These are phyloP conservation scores for Dothideomycetes sp. DNA, from an alignment of 2,329 filamentous ascomycete species.

Conservation along the genomic window DNA sequence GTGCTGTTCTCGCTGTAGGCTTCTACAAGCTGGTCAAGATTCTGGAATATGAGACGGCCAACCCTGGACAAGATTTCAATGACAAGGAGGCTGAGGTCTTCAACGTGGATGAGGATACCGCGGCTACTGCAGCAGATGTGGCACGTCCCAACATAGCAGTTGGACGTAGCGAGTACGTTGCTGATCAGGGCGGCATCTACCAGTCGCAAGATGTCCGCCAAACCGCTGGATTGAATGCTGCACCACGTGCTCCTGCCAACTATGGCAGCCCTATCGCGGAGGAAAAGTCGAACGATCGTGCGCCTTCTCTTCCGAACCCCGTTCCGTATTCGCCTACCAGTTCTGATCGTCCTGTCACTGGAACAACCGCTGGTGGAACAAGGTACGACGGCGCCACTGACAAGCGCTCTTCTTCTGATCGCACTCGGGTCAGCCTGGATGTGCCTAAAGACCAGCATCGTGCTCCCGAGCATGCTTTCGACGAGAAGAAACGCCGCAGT, in stretches of 20 bases:
- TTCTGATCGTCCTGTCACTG: neutral
- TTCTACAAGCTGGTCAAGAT: conserved; percentile 42
- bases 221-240: conserved; percentile 23
- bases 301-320: no score
- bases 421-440: conserved; percentile 11
- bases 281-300: no score
- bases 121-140: conserved; percentile 23
- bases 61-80: conserved; percentile 39
- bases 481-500: conserved; percentile 8
- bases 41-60: conserved; percentile 43
- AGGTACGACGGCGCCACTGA: conserved; percentile 9
- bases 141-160: conserved; percentile 21
- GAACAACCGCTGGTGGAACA: neutral
- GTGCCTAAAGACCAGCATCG: conserved; percentile 10
- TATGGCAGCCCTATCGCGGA: conserved; percentile 10
- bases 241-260: conserved; percentile 13
- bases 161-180: conserved; percentile 17
- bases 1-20: conserved; percentile 36
- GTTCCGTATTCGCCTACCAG: conserved; percentile 2
- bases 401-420: conserved; percentile 11
- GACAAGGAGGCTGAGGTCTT: conserved; percentile 32
- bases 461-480: conserved; percentile 9
- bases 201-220: conserved; percentile 16
- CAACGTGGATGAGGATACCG: conserved; percentile 29
- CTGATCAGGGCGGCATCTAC: conserved; percentile 13